Evolutionary conservation across 1,139 yeast species (phyloP).

Genomic region (Blastobotrys illinoisensis): DNA sequence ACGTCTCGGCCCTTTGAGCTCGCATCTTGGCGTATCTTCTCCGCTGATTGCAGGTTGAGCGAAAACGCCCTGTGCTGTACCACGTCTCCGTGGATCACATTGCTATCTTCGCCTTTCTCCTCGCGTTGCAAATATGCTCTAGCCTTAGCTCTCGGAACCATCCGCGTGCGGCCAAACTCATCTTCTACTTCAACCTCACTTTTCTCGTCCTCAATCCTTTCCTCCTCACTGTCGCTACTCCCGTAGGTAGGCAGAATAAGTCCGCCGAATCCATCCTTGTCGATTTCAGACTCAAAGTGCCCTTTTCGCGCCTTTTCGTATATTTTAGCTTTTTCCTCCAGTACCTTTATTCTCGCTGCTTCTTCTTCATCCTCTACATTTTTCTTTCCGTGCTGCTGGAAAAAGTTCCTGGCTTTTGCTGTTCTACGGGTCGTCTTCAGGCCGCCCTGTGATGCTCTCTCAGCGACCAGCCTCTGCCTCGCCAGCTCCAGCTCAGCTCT

Average conservation of each 20-base stretch:
- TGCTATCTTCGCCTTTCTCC: slow-evolving; percentile 13
- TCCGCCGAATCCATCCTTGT: slow-evolving; percentile 6
- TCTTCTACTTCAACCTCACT: slow-evolving; percentile 30
- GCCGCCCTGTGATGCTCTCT: background rate
- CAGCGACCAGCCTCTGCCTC: slow-evolving; percentile 11
- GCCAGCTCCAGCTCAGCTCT: slow-evolving; percentile 23
- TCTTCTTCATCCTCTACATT: background rate
- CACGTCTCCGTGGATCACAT: slow-evolving; percentile 24
- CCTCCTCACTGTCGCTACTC: slow-evolving; percentile 12
- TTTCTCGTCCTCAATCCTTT: slow-evolving; percentile 3
- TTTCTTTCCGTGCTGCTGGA: background rate
- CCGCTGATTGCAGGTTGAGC: slow-evolving; percentile 15
- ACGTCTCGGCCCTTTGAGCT: slow-evolving; percentile 9
- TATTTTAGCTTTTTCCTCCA: slow-evolving; percentile 1
- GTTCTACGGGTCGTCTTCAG: background rate
- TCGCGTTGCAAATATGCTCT: slow-evolving; percentile 5
- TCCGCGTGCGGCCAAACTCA: slow-evolving; percentile 32
- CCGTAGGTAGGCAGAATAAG: slow-evolving; percentile 7
- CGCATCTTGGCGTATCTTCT: slow-evolving; percentile 12
- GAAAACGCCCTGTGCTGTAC: slow-evolving; percentile 30
- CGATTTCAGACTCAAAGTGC: background rate
- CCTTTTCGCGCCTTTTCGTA: background rate
- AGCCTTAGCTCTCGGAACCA: slow-evolving; percentile 18
- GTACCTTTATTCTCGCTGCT: background rate
- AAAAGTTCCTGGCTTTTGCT: background rate